These are phyloP conservation scores for Cubamyces lactineus DNA, from an alignment of 768 basidiomycete species.

Conservation along the genomic window DNA sequence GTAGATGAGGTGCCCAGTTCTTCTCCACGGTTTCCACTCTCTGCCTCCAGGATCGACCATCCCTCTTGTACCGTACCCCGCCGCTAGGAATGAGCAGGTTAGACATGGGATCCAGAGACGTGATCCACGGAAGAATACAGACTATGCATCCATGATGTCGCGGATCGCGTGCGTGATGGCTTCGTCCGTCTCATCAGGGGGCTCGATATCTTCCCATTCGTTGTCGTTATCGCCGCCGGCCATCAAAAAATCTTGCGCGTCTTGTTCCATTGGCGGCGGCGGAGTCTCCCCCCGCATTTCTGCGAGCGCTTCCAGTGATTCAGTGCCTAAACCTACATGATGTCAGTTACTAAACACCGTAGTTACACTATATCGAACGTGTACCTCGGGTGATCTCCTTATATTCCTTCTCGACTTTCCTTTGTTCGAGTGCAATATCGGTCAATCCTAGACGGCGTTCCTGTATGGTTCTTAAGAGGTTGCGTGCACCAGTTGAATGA, in stretches of 20 bases:
- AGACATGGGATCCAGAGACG: too few species aligned
- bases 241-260: not conserved
- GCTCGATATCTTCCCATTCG: not conserved
- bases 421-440: not conserved
- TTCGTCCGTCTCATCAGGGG: not conserved
- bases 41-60: constrained; percentile 16
- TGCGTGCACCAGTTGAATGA: not conserved
- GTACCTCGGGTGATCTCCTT: not conserved
- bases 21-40: not conserved
- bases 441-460: not conserved
- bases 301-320: not conserved
- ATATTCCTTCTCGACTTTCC: not conserved
- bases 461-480: not conserved
- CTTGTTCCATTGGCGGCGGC: not conserved
- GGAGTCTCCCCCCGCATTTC: not conserved
- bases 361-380: not conserved
- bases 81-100: not conserved
- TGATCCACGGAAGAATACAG: too few species aligned
- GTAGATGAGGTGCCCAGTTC: constrained; percentile 9
- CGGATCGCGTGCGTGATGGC: constrained; percentile 1
- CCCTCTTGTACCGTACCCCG: not conserved
- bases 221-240: not conserved
- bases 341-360: not conserved
- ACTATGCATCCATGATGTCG: not conserved
- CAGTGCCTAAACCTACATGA: not conserved